Percentiles rank a stretch among this genome's conserved stretches.
phyloP scores from a whole-genome alignment of 345 rosid genomes.

The Viola odorata region DNA sequence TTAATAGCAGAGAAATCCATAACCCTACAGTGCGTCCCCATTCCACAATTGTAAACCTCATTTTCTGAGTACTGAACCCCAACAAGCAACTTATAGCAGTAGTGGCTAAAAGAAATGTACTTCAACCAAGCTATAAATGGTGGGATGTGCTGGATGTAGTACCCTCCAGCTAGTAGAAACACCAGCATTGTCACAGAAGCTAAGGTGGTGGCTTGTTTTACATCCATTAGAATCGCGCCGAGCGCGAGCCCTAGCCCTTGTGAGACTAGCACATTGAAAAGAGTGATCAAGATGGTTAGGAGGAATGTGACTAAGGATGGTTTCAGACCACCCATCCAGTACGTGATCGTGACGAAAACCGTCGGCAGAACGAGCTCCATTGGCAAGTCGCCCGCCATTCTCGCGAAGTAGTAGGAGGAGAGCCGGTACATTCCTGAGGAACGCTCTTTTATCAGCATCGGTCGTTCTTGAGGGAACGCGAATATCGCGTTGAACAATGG shows the following conservation, averaged over 20 bases:
- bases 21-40: slow-evolving; percentile 51
- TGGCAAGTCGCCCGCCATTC: slow-evolving; percentile 78
- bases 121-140: slow-evolving; percentile 81
- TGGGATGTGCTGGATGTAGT: slow-evolving; percentile 84
- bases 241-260: slow-evolving; percentile 80
- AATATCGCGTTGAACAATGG: slow-evolving; percentile 81
- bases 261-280: slow-evolving; percentile 75
- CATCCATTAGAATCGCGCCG: slow-evolving; percentile 82
- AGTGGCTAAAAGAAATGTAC: slow-evolving; percentile 75
- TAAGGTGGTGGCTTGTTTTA: slow-evolving; percentile 71
- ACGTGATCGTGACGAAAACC: slow-evolving; percentile 56
- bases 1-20: slow-evolving; percentile 66
- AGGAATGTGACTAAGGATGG: slow-evolving; percentile 58
- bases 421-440: slow-evolving; percentile 89
- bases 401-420: slow-evolving; percentile 74
- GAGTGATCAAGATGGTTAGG: slow-evolving; percentile 58
- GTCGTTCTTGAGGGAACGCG: slow-evolving; percentile 80
- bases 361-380: slow-evolving; percentile 96
- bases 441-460: slow-evolving; percentile 83
- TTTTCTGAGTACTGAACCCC: slow-evolving; percentile 61
- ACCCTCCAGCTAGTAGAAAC: slow-evolving; percentile 77
- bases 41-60: slow-evolving; percentile 61
- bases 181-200: slow-evolving; percentile 84
- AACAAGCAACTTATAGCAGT: slow-evolving; percentile 78
- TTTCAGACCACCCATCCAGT: slow-evolving; percentile 98